Conservation (phyloP, 345 rosid species). For the Reutealis trisperma region DNA sequence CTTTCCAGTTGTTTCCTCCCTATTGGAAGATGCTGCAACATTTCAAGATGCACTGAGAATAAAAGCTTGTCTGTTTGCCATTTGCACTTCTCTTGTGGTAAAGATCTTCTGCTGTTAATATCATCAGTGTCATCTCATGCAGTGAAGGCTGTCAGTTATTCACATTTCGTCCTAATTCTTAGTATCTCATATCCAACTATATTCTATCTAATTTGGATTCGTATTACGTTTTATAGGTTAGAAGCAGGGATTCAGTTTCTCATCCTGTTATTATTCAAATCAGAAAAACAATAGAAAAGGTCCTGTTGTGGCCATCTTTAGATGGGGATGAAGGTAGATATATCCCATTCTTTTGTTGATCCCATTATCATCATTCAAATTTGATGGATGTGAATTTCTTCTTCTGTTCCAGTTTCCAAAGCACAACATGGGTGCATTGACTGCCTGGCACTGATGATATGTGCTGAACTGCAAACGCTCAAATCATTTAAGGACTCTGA, state of each 20-base stretch:
- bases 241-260: conserved; percentile 56
- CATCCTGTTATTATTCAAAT: conserved; percentile 53
- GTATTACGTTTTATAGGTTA: conserved; percentile 45
- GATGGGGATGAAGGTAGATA: conserved; percentile 66
- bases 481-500: conserved; percentile 35
- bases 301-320: conserved; percentile 77
- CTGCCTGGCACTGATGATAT: conserved; percentile 77
- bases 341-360: conserved; percentile 11
- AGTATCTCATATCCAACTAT: conserved; percentile 14
- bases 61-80: conserved; percentile 78
- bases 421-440: conserved; percentile 96
- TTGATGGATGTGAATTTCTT: conserved; percentile 14
- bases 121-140: not conserved
- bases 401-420: conserved; percentile 60
- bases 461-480: conserved; percentile 65
- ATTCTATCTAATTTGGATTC: conserved; percentile 23
- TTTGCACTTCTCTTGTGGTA: conserved; percentile 86
- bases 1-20: conserved; percentile 54
- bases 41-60: conserved; percentile 55
- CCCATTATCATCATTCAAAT: not conserved
- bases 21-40: conserved; percentile 49
- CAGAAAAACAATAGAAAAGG: conserved; percentile 47
- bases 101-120: conserved; percentile 22
- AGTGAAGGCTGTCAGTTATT: not conserved
- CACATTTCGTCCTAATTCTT: conserved; percentile 9